A percentile compares a stretch with the other conserved stretches of the same genome.
phyloP scores from a whole-genome alignment of 208 protist species.

The Lotmaria passim region DNA sequence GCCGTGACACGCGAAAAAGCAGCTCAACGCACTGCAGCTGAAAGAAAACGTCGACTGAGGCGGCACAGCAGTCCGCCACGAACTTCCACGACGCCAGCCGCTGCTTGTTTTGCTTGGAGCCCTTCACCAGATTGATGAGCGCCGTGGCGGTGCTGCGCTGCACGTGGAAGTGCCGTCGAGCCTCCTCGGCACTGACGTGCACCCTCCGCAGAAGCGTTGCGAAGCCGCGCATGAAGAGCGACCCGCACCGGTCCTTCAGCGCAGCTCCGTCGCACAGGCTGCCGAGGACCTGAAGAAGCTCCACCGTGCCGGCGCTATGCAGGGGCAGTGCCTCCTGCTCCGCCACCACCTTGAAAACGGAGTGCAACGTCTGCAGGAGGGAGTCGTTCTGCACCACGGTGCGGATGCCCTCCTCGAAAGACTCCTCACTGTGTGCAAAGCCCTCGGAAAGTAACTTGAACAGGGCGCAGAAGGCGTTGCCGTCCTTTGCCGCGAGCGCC shows the following conservation, averaged over 20 bases:
- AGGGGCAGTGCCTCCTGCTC: slow-evolving; percentile 58
- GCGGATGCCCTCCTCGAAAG: slow-evolving; percentile 78
- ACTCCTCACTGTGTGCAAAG: slow-evolving; percentile 69
- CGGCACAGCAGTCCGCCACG: slow-evolving; percentile 68
- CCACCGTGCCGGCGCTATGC: slow-evolving; percentile 73
- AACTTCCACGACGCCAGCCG: slow-evolving; percentile 77
- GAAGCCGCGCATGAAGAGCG: slow-evolving; percentile 76
- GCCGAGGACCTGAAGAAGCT: slow-evolving; percentile 82
- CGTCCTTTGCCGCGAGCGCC: slow-evolving; percentile 71
- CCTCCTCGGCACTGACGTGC: slow-evolving; percentile 55
- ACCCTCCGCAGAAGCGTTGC: slow-evolving; percentile 64
- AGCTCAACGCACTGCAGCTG: slow-evolving; percentile 92
- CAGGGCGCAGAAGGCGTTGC: slow-evolving; percentile 76
- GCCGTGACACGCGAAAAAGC: slow-evolving; percentile 83
- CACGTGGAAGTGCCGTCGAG: slow-evolving; percentile 56
- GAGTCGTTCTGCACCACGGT: slow-evolving; percentile 58
- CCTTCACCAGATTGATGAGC: slow-evolving; percentile 92
- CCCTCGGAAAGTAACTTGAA: slow-evolving; percentile 87
- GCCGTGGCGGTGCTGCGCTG: slow-evolving; percentile 79
- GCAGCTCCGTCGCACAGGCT: slow-evolving; percentile 82
- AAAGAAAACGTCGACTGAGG: slow-evolving; percentile 89
- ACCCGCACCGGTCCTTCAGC: slow-evolving; percentile 79
- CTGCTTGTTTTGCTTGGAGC: slow-evolving; percentile 88
- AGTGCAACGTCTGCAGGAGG: slow-evolving; percentile 74
- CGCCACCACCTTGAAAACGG: slow-evolving; percentile 71